Evolutionary conservation across 2,329 filamentous ascomycete species (phyloP).

Genomic region (Ceratocystis diversiconidia): DNA sequence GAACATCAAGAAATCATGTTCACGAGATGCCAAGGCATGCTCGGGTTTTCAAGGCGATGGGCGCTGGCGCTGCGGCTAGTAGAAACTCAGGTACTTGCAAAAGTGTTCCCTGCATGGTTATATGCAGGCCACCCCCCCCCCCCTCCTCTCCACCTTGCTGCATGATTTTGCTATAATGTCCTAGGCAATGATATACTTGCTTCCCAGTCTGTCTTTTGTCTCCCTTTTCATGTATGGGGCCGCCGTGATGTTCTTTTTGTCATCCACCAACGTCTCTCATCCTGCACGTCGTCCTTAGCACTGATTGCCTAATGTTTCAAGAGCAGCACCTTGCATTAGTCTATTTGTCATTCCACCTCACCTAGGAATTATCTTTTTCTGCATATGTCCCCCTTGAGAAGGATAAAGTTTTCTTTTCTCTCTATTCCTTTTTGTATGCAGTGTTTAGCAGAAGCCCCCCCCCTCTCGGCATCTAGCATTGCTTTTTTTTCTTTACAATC

Average conservation of each 20-base stretch:
- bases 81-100: too few species aligned
- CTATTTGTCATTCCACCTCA: not conserved
- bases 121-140: too few species aligned
- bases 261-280: not conserved
- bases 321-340: not conserved
- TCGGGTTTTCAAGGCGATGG: too few species aligned
- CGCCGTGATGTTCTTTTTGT: not conserved
- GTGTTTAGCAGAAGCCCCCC: not conserved
- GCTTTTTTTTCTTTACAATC: not conserved
- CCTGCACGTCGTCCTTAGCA: not conserved
- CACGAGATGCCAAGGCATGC: too few species aligned
- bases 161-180: not conserved
- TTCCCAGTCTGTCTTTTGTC: not conserved
- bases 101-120: too few species aligned
- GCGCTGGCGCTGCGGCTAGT: too few species aligned
- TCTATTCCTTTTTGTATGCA: not conserved
- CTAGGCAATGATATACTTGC: not conserved
- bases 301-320: not conserved
- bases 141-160: not conserved
- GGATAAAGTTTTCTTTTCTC: not conserved
- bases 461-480: not conserved
- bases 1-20: too few species aligned
- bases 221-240: not conserved
- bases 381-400: not conserved
- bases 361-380: not conserved